phyloP scores from a whole-genome alignment of 768 basidiomycete genomes.

The Termitomyces eurrhizus region DNA sequence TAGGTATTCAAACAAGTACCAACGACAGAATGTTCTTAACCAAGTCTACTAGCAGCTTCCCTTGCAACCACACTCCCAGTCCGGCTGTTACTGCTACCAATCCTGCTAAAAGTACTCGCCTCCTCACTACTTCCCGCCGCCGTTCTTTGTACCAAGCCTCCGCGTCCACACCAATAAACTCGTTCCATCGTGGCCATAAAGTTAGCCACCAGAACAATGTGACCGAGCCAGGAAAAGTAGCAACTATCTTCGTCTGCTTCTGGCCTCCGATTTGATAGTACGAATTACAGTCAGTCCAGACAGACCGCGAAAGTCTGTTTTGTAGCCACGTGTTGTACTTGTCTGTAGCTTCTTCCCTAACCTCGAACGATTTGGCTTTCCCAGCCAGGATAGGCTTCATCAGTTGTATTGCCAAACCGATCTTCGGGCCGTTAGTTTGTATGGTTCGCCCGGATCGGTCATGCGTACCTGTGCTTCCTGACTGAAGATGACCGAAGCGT shows the following conservation, averaged over 20 bases:
- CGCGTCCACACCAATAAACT: conserved; percentile 38
- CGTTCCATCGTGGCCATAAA: conserved; percentile 37
- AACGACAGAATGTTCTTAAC: conserved; percentile 8
- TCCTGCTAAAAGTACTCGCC: conserved; percentile 19
- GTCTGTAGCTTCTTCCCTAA: conserved; percentile 41
- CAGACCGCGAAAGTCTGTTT: conserved; percentile 39
- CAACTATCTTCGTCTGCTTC: conserved; percentile 38
- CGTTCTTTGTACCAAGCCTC: conserved; percentile 32
- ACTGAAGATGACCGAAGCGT: conserved; percentile 53
- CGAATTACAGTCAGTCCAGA: conserved; percentile 52
- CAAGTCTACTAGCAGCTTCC: conserved; percentile 3
- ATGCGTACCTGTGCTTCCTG: conserved; percentile 49
- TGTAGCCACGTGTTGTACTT: conserved; percentile 53
- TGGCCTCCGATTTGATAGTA: conserved; percentile 42
- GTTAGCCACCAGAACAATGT: conserved; percentile 50
- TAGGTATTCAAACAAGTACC: conserved; percentile 12
- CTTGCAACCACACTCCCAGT: conserved; percentile 8
- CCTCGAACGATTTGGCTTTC: conserved; percentile 45
- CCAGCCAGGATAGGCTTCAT: conserved; percentile 49
- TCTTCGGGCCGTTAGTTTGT: conserved; percentile 27
- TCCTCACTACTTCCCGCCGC: conserved; percentile 19
- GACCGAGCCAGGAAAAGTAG: conserved; percentile 53
- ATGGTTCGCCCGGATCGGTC: conserved; percentile 9
- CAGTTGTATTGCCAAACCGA: conserved; percentile 44
- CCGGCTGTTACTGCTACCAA: conserved; percentile 21